A percentile compares a stretch with the other conserved stretches of the same genome.
Conservation (phyloP, 805 yeast genomes). For the Wilhelminamyces savonicus region DNA sequence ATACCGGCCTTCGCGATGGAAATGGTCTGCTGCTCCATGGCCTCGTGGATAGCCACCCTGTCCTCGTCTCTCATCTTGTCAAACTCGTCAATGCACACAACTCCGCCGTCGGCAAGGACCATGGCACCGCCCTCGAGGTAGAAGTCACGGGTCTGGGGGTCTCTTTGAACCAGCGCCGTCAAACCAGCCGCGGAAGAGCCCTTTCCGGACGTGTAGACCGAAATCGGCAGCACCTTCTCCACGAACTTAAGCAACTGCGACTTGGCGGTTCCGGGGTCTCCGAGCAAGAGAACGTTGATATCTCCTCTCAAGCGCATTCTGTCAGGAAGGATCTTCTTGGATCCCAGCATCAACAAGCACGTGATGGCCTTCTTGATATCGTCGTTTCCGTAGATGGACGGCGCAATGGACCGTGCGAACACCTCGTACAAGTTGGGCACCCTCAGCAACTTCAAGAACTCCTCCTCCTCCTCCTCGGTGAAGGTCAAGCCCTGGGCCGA, state of each 20-base stretch:
- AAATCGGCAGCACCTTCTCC: slow-evolving; percentile 89
- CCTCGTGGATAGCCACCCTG: slow-evolving; percentile 98
- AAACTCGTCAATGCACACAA: slow-evolving; percentile 97
- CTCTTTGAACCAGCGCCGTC: slow-evolving; percentile 96
- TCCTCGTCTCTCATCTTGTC: slow-evolving; percentile 99
- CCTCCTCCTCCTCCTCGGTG: slow-evolving; percentile 86
- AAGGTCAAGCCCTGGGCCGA: slow-evolving; percentile 51
- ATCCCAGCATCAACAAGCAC: slow-evolving; percentile 90
- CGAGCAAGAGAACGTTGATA: slow-evolving; percentile 83
- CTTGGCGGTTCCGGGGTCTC: slow-evolving; percentile 99
- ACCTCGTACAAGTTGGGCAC: slow-evolving; percentile 79
- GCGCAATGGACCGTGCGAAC: slow-evolving; percentile 88
- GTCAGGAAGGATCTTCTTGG: slow-evolving; percentile 87
- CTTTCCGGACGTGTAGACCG: slow-evolving; percentile 96
- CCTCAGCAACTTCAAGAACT: slow-evolving; percentile 73
- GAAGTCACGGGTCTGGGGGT: slow-evolving; percentile 80
- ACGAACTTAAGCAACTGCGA: slow-evolving; percentile 93
- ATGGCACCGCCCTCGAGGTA: slow-evolving; percentile 98
- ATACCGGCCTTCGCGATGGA: slow-evolving; percentile 99
- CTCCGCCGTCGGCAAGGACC: slow-evolving; percentile 99
- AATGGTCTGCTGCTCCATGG: slow-evolving; percentile 99
- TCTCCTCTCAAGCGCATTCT: slow-evolving; percentile 97
- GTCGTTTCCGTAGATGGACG: slow-evolving; percentile 88
- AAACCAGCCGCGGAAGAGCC: slow-evolving; percentile 99
- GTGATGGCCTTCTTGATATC: slow-evolving; percentile 93